A percentile compares a stretch with the other conserved stretches of the same genome.
These are phyloP conservation scores for Juglanconis juglandina DNA, from an alignment of 2,329 filamentous ascomycete genomes.

Conservation along the genomic window DNA sequence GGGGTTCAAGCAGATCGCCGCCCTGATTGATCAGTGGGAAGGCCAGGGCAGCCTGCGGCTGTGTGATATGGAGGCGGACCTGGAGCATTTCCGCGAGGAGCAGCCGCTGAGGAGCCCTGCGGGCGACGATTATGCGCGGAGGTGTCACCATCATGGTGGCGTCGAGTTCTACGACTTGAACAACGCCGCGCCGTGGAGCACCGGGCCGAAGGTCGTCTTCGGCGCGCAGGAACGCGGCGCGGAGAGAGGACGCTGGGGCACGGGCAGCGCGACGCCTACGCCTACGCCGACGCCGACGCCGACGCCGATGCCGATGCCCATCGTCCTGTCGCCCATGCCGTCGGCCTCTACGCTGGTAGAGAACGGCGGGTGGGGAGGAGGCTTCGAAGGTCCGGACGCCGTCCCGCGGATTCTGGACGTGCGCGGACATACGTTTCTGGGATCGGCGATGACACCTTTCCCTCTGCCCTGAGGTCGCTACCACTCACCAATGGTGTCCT, in stretches of 20 bases:
- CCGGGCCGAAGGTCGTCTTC: constrained; percentile 6
- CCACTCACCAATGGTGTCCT: neutral
- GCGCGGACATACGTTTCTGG: constrained; percentile 8
- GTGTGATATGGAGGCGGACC: constrained; percentile 59
- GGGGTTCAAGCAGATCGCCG: constrained; percentile 57
- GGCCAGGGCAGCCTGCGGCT: constrained; percentile 52
- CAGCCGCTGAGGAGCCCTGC: constrained; percentile 11
- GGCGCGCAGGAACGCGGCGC: neutral
- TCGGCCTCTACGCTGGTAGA: constrained; percentile 8
- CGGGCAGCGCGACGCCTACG: neutral
- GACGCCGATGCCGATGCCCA: neutral
- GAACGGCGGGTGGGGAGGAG: neutral
- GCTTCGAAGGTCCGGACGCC: neutral
- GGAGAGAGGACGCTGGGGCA: neutral
- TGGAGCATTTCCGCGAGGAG: constrained; percentile 48
- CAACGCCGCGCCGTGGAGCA: constrained; percentile 2
- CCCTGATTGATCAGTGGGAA: constrained; percentile 59
- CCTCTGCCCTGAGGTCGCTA: neutral
- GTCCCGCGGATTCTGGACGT: constrained; percentile 3
- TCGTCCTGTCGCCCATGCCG: neutral
- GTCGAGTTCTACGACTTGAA: constrained; percentile 1
- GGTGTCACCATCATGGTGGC: constrained; percentile 4
- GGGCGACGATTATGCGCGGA: neutral
- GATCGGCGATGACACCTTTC: neutral
- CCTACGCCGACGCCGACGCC: neutral